Percentiles rank a stretch among this genome's conserved stretches.
Evolutionary conservation across 2,329 filamentous ascomycete species (phyloP).

Genomic region (Aspergillus sp.): DNA sequence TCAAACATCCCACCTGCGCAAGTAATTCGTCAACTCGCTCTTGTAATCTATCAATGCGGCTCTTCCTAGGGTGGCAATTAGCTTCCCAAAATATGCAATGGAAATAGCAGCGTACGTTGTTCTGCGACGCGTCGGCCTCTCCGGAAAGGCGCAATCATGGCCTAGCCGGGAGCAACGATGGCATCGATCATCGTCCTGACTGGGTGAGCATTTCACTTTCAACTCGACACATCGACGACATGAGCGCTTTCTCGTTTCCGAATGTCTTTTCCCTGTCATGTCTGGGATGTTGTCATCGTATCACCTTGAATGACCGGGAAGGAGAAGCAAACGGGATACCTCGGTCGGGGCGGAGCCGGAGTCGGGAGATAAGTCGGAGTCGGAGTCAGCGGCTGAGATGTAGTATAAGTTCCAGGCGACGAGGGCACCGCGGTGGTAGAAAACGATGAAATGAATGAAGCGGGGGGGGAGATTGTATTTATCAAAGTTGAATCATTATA

Average conservation of each 20-base stretch:
- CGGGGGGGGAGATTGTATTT: no score
- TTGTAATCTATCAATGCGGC: constrained; percentile 8
- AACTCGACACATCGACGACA: constrained; percentile 10
- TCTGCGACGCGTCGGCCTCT: background rate
- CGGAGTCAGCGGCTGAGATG: no score
- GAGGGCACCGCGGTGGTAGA: no score
- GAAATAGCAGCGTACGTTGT: background rate
- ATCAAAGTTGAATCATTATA: no score
- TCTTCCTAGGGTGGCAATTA: background rate
- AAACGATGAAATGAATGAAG: no score
- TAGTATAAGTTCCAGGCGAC: no score
- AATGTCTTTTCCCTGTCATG: background rate
- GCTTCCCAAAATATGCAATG: background rate
- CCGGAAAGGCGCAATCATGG: constrained; percentile 7
- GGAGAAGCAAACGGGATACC: no score
- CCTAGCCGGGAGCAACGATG: constrained; percentile 12
- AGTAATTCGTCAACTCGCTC: constrained; percentile 7
- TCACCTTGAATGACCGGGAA: no score
- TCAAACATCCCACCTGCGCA: background rate
- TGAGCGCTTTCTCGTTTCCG: constrained; percentile 1
- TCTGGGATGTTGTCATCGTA: background rate
- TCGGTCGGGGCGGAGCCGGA: no score
- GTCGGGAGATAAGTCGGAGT: no score
- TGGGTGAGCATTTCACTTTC: constrained; percentile 11
- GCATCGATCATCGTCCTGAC: constrained; percentile 1